Evolutionary conservation across 2,329 filamentous ascomycete genomes (phyloP), one percentile per base, ranked within the genome.

Genomic region (Hypoxylon sp.): DNA sequence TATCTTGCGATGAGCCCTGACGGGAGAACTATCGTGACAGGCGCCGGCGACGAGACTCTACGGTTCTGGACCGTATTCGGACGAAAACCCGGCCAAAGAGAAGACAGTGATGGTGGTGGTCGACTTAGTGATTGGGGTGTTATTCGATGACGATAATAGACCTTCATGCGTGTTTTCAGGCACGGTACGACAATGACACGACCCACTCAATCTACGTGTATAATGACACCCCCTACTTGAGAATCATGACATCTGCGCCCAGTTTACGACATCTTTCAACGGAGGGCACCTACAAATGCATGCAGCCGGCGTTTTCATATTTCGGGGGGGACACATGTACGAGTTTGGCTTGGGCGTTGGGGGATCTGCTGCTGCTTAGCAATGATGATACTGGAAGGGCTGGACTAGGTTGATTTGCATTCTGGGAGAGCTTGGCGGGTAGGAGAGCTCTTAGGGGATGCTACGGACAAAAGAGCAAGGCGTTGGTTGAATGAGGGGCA

Each of bases 1-100:
- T 99, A 98, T 76, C 84, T 99, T 54, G 94, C 94, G 30, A 98
- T 98, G 93, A 97, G 94, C 74, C 95, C 95, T 1, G 94, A 98
- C 74, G 95, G 95, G 17, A 88, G 94, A 70, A 91, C 93, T 2
- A 92, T 99, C 19, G 95, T 98, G 11, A 99, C 95, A 0, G 95
- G 95, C 22, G 95, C 95, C 3, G 95, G 95, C 15, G 95, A 99
- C 70, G 95, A 99, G 80, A 99, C 95, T 0, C 79, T 99, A 51
- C 84, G 95, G 44, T 99, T 99, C 80, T 99, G 95, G 95, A 95
- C 95, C 61, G 91, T 95, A 1, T 99, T 99, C 79, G 93, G 92
- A 63, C 90, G 91, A 74, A 90, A 93, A 73, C 89, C 91, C 26
- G 89, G 90, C 24, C 84, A 87, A 62, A 85, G 89, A 65, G 89